These are phyloP conservation scores for Viridothelium virens DNA, from an alignment of 495 filamentous ascomycete species.

Conservation along the genomic window DNA sequence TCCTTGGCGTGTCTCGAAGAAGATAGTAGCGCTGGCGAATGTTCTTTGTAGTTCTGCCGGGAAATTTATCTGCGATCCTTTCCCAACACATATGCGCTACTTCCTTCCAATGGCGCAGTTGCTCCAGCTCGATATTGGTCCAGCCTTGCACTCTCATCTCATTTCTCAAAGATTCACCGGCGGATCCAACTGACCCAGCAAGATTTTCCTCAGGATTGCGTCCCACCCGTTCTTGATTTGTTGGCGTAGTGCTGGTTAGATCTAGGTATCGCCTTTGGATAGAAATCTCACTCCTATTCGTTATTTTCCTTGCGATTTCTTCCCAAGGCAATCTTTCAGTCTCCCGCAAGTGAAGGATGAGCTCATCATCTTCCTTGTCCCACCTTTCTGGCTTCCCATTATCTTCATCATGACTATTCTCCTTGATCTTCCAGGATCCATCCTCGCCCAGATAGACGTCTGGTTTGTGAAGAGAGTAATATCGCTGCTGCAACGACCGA, in stretches of 20 bases:
- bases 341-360: slow-evolving; percentile 20
- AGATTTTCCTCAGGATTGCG: background rate
- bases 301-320: slow-evolving; percentile 14
- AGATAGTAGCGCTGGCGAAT: slow-evolving; percentile 9
- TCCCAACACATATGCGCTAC: slow-evolving; percentile 22
- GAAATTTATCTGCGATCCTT: slow-evolving; percentile 18
- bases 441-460: background rate
- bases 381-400: background rate
- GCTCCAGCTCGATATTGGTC: background rate
- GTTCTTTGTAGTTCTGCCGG: slow-evolving; percentile 12
- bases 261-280: slow-evolving; percentile 19
- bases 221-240: background rate
- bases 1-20: background rate
- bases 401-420: background rate
- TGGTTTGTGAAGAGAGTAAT: slow-evolving; percentile 1
- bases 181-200: background rate
- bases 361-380: slow-evolving; percentile 15
- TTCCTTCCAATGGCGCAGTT: slow-evolving; percentile 24
- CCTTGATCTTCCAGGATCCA: background rate
- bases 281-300: slow-evolving; percentile 14
- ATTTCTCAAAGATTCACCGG: background rate
- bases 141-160: background rate
- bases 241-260: background rate
- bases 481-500: slow-evolving; percentile 1
- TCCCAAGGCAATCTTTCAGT: slow-evolving; percentile 21